Evolutionary conservation across 129 eudicot species (phyloP).

Genomic region (Calendula officinalis): DNA sequence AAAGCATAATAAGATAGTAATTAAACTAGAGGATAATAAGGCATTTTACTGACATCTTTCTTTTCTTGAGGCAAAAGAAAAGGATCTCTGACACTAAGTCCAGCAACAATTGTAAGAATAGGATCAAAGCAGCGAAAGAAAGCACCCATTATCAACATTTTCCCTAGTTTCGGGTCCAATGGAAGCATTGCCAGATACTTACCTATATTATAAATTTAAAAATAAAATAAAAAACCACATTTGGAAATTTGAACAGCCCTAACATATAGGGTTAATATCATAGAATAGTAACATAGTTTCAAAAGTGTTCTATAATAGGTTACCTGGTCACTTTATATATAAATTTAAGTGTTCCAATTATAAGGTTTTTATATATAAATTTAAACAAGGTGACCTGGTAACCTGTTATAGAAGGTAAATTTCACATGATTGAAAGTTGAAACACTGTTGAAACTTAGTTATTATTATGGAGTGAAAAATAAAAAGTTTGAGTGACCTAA

Average conservation of each 20-base stretch:
- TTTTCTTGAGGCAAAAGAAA: slow-evolving; percentile 97
- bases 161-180: slow-evolving; percentile 95
- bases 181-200: slow-evolving; percentile 87
- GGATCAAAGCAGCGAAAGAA: slow-evolving; percentile 97
- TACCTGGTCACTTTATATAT: no score
- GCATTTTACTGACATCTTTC: slow-evolving; percentile 65
- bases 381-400: no score
- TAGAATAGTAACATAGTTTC: no score
- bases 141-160: slow-evolving; percentile 96
- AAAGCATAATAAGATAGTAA: not conserved
- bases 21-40: not conserved
- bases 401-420: no score
- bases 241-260: not conserved
- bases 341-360: no score
- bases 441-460: no score
- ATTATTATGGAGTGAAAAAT: no score
- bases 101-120: slow-evolving; percentile 91
- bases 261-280: no score
- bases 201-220: slow-evolving; percentile 38
- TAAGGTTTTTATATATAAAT: no score
- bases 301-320: no score
- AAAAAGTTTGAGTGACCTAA: no score
- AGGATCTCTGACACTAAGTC: slow-evolving; percentile 98
- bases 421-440: no score
- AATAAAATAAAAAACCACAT: slow-evolving; percentile 4